These are phyloP conservation scores for Prunus mume DNA, from an alignment of 306 rosid genomes.

Conservation along the genomic window DNA sequence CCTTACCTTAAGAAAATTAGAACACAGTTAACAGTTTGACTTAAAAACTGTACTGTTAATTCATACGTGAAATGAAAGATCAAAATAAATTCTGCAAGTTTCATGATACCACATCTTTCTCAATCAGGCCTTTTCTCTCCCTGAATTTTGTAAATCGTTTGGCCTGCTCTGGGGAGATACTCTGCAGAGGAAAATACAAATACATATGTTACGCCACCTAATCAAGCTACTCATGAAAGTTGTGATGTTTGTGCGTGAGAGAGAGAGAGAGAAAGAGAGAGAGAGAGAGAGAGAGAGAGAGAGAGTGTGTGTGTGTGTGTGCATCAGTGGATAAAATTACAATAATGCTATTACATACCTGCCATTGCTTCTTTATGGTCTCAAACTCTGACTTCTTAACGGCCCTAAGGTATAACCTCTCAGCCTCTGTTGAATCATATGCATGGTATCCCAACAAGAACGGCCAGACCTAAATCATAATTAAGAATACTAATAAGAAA, in stretches of 20 bases:
- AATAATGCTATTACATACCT: constrained; percentile 52
- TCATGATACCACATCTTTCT: constrained; percentile 89
- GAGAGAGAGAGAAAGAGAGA: background rate
- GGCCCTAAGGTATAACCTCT: constrained; percentile 73
- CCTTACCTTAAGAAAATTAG: constrained; percentile 66
- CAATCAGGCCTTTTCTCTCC: constrained; percentile 96
- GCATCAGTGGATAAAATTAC: background rate
- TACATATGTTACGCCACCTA: constrained; percentile 5
- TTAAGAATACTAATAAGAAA: constrained; percentile 23
- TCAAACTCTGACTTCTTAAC: constrained; percentile 73
- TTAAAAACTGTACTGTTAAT: constrained; percentile 18
- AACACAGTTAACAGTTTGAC: constrained; percentile 23
- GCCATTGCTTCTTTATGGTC: constrained; percentile 92
- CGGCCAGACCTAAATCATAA: constrained; percentile 71
- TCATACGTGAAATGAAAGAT: constrained; percentile 16
- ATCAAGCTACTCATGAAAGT: constrained; percentile 1
- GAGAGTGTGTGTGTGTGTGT: too few relatives aligned
- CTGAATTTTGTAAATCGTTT: constrained; percentile 92
- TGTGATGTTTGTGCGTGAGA: background rate
- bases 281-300: too few relatives aligned
- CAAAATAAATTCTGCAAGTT: constrained; percentile 17
- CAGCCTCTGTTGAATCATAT: constrained; percentile 90
- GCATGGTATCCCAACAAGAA: constrained; percentile 81
- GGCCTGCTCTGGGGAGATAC: constrained; percentile 80
- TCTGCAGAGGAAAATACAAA: constrained; percentile 46